Conservation (phyloP, 495 filamentous ascomycete genomes). For the Talaromyces wortmannii region DNA sequence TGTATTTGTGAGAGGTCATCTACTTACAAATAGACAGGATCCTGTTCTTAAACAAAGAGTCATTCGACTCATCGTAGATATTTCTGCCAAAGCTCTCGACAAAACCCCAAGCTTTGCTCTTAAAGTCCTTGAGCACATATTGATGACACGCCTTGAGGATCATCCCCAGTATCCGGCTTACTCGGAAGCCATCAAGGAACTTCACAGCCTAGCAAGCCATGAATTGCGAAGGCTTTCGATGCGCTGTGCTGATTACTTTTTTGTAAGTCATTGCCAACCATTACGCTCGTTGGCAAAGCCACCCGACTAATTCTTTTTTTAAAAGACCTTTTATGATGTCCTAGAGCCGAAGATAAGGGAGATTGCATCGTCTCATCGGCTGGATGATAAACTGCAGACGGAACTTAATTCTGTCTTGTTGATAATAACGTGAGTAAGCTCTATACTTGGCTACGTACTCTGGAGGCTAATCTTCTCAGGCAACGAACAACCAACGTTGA, state of each 20-base stretch:
- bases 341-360: slow-evolving; percentile 77
- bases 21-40: slow-evolving; percentile 44
- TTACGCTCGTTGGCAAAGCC: too few species aligned
- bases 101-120: slow-evolving; percentile 73
- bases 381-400: slow-evolving; percentile 70
- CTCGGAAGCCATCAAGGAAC: slow-evolving; percentile 84
- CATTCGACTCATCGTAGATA: slow-evolving; percentile 75
- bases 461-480: slow-evolving; percentile 25
- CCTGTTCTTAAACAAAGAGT: slow-evolving; percentile 79
- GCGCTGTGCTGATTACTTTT: slow-evolving; percentile 82
- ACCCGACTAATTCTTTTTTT: slow-evolving; percentile 6
- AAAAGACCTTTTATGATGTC: slow-evolving; percentile 72
- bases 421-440: slow-evolving; percentile 66
- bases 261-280: slow-evolving; percentile 36
- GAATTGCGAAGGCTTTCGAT: slow-evolving; percentile 85
- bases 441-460: background rate
- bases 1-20: background rate
- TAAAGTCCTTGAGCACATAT: slow-evolving; percentile 80
- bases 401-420: slow-evolving; percentile 69
- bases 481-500: slow-evolving; percentile 80
- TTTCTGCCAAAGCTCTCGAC: slow-evolving; percentile 77
- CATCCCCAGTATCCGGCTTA: slow-evolving; percentile 63
- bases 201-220: slow-evolving; percentile 73
- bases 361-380: slow-evolving; percentile 61
- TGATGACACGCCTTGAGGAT: slow-evolving; percentile 69